phyloP scores from a whole-genome alignment of 2,329 filamentous ascomycete species.

The Colletotrichum sp. region DNA sequence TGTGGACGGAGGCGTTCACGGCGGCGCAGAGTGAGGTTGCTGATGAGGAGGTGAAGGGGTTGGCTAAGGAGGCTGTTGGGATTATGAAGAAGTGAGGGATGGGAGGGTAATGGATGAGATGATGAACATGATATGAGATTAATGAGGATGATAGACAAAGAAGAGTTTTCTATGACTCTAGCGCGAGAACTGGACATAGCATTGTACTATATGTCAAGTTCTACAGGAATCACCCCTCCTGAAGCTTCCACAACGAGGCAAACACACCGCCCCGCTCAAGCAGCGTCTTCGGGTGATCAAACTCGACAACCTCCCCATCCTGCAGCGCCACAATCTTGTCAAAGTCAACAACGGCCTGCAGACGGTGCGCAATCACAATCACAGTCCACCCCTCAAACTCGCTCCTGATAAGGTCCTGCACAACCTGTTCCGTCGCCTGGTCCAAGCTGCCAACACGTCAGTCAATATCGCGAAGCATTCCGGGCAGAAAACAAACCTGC shows the following conservation, averaged over 20 bases:
- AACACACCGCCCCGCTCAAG: background rate
- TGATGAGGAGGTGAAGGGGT: background rate
- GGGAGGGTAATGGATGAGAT: too few relatives aligned
- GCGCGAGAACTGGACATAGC: too few relatives aligned
- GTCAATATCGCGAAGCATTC: slow-evolving; percentile 32
- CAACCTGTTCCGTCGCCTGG: slow-evolving; percentile 32
- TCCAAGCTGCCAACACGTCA: slow-evolving; percentile 29
- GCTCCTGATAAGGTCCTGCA: slow-evolving; percentile 31
- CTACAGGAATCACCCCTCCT: background rate
- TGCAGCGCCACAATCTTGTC: slow-evolving; percentile 45
- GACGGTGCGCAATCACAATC: slow-evolving; percentile 41
- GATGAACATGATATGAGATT: background rate
- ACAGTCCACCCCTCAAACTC: slow-evolving; percentile 51
- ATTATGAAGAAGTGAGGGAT: slow-evolving; percentile 3
- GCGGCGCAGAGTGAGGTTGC: background rate
- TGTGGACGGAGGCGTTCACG: slow-evolving; percentile 27
- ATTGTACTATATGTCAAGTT: too few relatives aligned
- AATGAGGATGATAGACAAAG: background rate
- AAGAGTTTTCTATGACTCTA: too few relatives aligned
- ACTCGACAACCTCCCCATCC: slow-evolving; percentile 1
- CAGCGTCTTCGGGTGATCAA: background rate
- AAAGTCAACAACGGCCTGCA: slow-evolving; percentile 54
- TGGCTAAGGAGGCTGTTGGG: background rate
- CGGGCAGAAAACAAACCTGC: slow-evolving; percentile 29
- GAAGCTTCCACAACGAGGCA: slow-evolving; percentile 6